These are phyloP conservation scores for Tetrahymena elliotti DNA, from an alignment of 73 alveolate species.

Conservation along the genomic window DNA sequence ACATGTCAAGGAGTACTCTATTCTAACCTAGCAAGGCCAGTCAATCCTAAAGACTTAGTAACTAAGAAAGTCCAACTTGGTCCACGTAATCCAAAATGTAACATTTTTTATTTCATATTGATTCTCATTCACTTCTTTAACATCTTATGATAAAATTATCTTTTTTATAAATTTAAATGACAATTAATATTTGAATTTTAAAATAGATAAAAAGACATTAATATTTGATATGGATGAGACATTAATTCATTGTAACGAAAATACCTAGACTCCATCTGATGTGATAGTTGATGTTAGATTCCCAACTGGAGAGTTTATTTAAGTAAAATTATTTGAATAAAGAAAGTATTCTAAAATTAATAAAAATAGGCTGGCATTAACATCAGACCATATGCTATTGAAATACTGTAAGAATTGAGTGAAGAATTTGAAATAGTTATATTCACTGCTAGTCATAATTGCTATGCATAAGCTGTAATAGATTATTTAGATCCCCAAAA, in stretches of 20 bases:
- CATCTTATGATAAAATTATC: no score
- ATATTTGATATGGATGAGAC: constrained; percentile 94
- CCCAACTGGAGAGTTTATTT: constrained; percentile 66
- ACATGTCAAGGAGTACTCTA: background rate
- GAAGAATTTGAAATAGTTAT: constrained; percentile 54
- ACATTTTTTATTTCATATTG: background rate
- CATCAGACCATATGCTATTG: constrained; percentile 31
- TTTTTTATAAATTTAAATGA: no score
- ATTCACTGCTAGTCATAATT: constrained; percentile 54
- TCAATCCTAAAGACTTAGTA: background rate
- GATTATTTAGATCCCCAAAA: constrained; percentile 52
- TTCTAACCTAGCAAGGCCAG: background rate
- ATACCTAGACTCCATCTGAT: constrained; percentile 48
- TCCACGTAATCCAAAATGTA: background rate
- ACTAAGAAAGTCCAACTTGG: background rate
- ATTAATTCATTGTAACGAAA: constrained; percentile 80
- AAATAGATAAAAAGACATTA: constrained; percentile 37
- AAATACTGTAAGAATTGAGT: constrained; percentile 23
- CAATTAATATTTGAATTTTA: background rate
- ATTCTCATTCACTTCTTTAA: no score
- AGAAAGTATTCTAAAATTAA: background rate
- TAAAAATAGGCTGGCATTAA: constrained; percentile 26
- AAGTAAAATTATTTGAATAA: no score
- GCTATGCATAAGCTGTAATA: constrained; percentile 54
- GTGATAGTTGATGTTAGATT: constrained; percentile 55